phyloP scores from a whole-genome alignment of 495 filamentous ascomycete species.

The Sporormia fimetaria region DNA sequence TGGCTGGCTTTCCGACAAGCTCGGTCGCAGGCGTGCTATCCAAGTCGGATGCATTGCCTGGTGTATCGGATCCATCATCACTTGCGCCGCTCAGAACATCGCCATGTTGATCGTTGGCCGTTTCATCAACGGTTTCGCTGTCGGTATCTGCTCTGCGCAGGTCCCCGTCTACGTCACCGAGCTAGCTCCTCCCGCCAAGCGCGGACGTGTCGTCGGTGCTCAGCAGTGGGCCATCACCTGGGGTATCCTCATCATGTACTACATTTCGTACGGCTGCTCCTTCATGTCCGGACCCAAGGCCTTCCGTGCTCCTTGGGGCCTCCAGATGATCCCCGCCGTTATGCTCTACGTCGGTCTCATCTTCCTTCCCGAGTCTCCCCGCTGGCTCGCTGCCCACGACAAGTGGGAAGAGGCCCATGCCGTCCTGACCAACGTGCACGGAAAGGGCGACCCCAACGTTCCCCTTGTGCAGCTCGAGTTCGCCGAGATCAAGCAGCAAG shows the following conservation, averaged over 20 bases:
- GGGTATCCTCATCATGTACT: conserved; percentile 76
- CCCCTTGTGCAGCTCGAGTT: conserved; percentile 55
- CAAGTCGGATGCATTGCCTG: conserved; percentile 53
- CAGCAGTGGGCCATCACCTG: conserved; percentile 69
- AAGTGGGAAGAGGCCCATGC: conserved; percentile 58
- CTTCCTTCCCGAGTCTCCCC: conserved; percentile 62
- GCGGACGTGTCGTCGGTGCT: conserved; percentile 58
- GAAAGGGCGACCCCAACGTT: conserved; percentile 49
- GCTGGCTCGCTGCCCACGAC: conserved; percentile 65
- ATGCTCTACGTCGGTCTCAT: conserved; percentile 51
- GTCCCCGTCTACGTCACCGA: conserved; percentile 74
- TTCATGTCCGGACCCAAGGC: conserved; percentile 49
- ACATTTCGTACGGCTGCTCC: conserved; percentile 64
- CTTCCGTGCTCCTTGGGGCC: conserved; percentile 65
- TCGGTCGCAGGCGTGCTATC: conserved; percentile 58
- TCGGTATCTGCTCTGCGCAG: conserved; percentile 69
- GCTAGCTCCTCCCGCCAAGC: conserved; percentile 53
- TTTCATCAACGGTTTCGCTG: conserved; percentile 63
- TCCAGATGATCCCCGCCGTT: conserved; percentile 62
- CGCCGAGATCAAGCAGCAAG: conserved; percentile 56
- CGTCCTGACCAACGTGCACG: conserved; percentile 57
- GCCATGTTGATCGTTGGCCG: conserved; percentile 63
- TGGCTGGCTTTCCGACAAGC: conserved; percentile 52
- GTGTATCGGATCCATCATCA: conserved; percentile 60
- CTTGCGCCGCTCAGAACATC: conserved; percentile 62